Evolutionary conservation across 2,329 filamentous ascomycete genomes (phyloP).

Genomic region (Magnaporthiopsis rhizophila): DNA sequence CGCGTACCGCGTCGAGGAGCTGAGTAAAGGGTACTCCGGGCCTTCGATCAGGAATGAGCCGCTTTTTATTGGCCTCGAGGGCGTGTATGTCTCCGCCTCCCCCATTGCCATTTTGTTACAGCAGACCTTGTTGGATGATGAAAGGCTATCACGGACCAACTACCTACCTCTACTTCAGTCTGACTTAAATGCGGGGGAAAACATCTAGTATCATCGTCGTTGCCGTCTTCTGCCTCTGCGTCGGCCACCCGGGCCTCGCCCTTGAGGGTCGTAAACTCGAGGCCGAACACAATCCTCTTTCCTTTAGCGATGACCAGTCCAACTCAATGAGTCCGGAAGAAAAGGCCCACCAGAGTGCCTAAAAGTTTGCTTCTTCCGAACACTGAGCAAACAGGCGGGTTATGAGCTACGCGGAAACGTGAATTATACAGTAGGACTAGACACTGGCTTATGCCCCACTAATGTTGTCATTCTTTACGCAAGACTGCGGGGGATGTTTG

Average conservation of each 20-base stretch:
- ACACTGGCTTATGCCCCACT: no score
- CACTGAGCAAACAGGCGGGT: not conserved
- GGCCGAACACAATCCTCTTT: not conserved
- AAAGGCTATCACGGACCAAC: no score
- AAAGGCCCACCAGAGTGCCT: not conserved
- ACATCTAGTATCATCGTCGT: not conserved
- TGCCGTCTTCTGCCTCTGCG: constrained; percentile 5
- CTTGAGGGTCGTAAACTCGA: not conserved
- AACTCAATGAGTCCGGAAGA: not conserved
- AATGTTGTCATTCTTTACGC: no score
- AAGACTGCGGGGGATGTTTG: no score
- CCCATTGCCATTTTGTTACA: no score
- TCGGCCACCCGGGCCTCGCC: constrained; percentile 9
- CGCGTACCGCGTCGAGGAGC: constrained; percentile 56
- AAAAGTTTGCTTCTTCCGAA: not conserved
- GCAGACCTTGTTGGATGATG: no score
- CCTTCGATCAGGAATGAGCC: constrained; percentile 42
- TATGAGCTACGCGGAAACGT: no score
- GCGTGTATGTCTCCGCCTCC: constrained; percentile 24
- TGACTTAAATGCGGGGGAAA: not conserved
- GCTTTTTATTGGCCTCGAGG: constrained; percentile 47
- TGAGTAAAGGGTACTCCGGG: constrained; percentile 53
- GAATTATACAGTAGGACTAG: no score
- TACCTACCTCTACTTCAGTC: no score
- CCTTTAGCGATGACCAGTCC: not conserved